Evolutionary conservation across 495 filamentous ascomycete genomes (phyloP).

Genomic region (Hyaloscypha hepaticicola): DNA sequence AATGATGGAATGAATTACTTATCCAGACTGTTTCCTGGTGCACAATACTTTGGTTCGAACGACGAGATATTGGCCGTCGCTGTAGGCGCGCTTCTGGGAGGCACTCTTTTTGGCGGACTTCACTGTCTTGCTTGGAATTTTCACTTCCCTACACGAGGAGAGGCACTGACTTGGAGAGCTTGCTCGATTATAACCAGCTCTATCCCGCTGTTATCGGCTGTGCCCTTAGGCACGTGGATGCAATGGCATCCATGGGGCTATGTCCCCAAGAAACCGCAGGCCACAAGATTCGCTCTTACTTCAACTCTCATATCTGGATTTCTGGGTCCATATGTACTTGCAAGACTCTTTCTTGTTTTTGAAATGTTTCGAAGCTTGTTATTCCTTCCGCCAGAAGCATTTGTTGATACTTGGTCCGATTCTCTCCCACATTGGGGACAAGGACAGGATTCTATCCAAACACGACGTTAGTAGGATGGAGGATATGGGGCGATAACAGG

Average conservation of each 20-base stretch:
- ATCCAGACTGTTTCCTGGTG: neutral
- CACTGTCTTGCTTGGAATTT: conserved; percentile 43
- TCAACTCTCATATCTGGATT: neutral
- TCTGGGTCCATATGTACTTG: conserved; percentile 24
- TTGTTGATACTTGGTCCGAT: conserved; percentile 28
- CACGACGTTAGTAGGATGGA: too few relatives aligned
- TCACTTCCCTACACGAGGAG: conserved; percentile 36
- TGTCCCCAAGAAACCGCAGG: too few relatives aligned
- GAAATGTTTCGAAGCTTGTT: conserved; percentile 33
- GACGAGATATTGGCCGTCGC: neutral
- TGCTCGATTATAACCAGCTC: conserved; percentile 14
- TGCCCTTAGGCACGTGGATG: neutral
- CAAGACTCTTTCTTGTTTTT: conserved; percentile 30
- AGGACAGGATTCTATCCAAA: neutral
- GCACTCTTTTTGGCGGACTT: conserved; percentile 33
- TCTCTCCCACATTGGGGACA: conserved; percentile 18
- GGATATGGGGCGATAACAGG: too few relatives aligned
- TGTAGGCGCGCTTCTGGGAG: neutral
- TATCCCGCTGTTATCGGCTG: neutral
- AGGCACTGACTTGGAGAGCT: conserved; percentile 35
- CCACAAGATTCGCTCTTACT: neutral
- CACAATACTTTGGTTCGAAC: too few relatives aligned
- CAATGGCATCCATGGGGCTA: neutral
- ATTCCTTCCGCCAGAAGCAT: conserved; percentile 29
- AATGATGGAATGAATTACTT: too few relatives aligned